phyloP scores from a whole-genome alignment of 345 rosid species.

The Aegle marmelos region DNA sequence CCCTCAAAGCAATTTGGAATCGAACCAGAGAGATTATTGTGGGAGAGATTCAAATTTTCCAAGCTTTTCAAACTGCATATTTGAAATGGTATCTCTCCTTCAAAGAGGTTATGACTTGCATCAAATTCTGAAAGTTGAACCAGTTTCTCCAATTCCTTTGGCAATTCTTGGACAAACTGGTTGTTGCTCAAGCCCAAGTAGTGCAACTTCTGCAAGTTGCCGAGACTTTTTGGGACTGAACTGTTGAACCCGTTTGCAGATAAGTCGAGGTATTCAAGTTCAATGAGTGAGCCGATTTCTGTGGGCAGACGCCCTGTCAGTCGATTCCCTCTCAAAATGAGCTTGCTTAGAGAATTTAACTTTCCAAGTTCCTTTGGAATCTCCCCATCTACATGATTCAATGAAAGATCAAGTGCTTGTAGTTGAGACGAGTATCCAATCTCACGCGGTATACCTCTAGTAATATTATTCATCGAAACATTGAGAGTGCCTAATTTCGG shows the following conservation, averaged over 20 bases:
- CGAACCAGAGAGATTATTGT: neutral
- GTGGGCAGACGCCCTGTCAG: neutral
- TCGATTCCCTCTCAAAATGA: slow-evolving; percentile 13
- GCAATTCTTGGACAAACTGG: neutral
- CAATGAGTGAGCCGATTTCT: neutral
- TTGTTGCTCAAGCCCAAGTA: neutral
- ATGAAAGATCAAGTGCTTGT: slow-evolving; percentile 9
- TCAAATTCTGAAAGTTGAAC: neutral
- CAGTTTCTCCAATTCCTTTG: neutral
- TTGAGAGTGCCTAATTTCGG: neutral
- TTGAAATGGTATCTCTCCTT: neutral
- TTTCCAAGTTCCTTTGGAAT: slow-evolving; percentile 20
- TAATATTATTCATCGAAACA: neutral
- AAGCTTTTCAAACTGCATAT: neutral
- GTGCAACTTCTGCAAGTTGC: neutral
- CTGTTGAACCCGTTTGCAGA: neutral
- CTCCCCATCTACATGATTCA: slow-evolving; percentile 16
- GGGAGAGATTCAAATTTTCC: neutral
- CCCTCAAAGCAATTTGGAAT: neutral
- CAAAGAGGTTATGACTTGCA: neutral
- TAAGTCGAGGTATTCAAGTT: neutral
- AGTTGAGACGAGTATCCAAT: slow-evolving; percentile 14
- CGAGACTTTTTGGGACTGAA: neutral
- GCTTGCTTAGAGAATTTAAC: slow-evolving; percentile 12
- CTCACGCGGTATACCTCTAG: neutral